A percentile compares a stretch with the other conserved stretches of the same genome.
Evolutionary conservation across 2,329 filamentous ascomycete species (phyloP).

Genomic region (Macrophomina tecta): DNA sequence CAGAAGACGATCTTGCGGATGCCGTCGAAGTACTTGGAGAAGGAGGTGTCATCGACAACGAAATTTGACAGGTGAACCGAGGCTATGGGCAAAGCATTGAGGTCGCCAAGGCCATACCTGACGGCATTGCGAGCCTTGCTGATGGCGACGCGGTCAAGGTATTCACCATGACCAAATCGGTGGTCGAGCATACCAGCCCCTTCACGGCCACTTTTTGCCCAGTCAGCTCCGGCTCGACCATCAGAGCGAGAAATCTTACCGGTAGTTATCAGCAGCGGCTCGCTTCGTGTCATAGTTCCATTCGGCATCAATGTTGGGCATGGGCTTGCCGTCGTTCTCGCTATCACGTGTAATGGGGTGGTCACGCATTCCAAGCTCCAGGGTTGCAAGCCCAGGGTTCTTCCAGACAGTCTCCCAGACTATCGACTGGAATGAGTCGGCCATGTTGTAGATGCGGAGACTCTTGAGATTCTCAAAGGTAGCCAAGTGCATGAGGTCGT

Average conservation of each 20-base stretch:
- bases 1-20: conserved; percentile 13
- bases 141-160: conserved; percentile 41
- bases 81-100: conserved; percentile 23
- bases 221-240: neutral
- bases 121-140: conserved; percentile 40
- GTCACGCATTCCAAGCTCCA: conserved; percentile 39
- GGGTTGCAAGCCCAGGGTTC: conserved; percentile 36
- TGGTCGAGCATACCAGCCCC: conserved; percentile 40
- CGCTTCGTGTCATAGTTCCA: conserved; percentile 36
- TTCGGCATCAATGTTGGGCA: conserved; percentile 33
- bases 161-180: conserved; percentile 40
- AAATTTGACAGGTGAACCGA: conserved; percentile 42
- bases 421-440: conserved; percentile 37
- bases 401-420: conserved; percentile 42
- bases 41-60: conserved; percentile 41
- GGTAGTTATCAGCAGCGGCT: neutral
- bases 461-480: conserved; percentile 36
- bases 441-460: conserved; percentile 40
- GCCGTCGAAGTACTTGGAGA: conserved; percentile 29
- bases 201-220: conserved; percentile 34
- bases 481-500: conserved; percentile 37
- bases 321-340: conserved; percentile 31
- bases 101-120: conserved; percentile 32
- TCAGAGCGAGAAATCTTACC: conserved; percentile 1
- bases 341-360: conserved; percentile 38